Percentiles rank a stretch among this genome's conserved stretches.
Conservation (phyloP, 345 rosid genomes). For the Ailanthus altissimus region DNA sequence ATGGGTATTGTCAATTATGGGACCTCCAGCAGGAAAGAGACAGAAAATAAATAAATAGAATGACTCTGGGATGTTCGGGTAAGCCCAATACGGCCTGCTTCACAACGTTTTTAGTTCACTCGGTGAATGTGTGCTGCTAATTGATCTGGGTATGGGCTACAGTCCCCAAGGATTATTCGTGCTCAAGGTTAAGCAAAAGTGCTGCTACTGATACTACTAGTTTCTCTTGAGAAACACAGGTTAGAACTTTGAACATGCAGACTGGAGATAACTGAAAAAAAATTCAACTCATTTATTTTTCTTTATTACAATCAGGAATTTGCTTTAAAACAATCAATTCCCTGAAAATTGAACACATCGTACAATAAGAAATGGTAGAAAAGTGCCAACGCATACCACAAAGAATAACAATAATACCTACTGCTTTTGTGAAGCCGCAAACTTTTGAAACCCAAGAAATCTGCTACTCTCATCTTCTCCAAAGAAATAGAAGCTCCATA, state of each 20-base stretch:
- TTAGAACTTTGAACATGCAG: background rate
- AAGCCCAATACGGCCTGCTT: no score
- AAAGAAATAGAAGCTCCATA: background rate
- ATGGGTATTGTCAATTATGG: background rate
- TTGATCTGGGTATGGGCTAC: background rate
- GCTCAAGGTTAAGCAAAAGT: background rate
- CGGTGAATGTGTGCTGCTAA: background rate
- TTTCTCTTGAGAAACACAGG: background rate
- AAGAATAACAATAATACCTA: background rate
- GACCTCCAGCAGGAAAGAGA: background rate
- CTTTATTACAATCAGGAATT: background rate
- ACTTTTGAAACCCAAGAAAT: background rate
- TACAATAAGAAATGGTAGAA: background rate
- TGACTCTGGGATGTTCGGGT: background rate
- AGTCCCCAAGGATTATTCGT: background rate
- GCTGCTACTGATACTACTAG: background rate
- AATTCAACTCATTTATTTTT: background rate
- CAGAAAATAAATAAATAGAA: background rate
- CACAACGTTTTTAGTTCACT: background rate
- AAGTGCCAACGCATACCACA: conserved; percentile 12
- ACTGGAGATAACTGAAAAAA: background rate
- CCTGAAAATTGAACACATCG: background rate
- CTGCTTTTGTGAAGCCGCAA: background rate
- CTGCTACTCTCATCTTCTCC: background rate
- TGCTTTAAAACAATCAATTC: background rate